Base-by-base conservation (phyloP, 208 protist genomes). In the Crithidia sp. region DNA sequence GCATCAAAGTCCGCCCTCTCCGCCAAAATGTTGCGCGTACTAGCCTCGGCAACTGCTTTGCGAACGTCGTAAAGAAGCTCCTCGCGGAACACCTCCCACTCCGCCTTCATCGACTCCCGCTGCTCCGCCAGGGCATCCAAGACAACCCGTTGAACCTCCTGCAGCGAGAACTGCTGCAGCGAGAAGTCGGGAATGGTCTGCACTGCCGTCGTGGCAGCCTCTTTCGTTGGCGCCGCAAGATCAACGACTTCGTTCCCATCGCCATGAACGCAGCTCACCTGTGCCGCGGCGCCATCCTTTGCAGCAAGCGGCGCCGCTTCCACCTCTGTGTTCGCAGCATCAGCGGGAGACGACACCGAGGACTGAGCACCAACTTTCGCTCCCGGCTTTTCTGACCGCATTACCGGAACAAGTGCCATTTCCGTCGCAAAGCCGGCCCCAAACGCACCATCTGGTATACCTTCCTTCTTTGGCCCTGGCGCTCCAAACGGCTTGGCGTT, bases 41-140 rank as follows among this genome's bases (percentile, higher is more conserved):
- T 54, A 6, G 19, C 45, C 40, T 67, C 58, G 12, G 68, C 50
- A 9, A 67, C 41, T 5, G 50, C 49, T 50, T 67, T 55, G n/a
- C 59, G 68, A 45, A 74, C 59, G 8, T 74, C 68, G 47, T 64
- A 67, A n/a, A 74, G 17, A 3, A 74, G 53, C 12, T 74, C 68
- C 17, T 74, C 49, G 36, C 68, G 68, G 16, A 74, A 74, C 16
- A 16, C n/a, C 50, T 74, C 58, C 59, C 59, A 74, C 9, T 74
- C 68, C 5, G 28, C 39, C 41, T 57, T 65, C 50, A 74, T 67
- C 40, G 14, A 5, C 37, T 67, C 59, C 0, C 59, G 68, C 41
- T 74, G 59, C 49, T 74, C 59, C 19, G 19, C 13, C 49, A 65
- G 28, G 1, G 59, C 59, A 8, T 36, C 14, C 5, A 59, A 52